These are phyloP conservation scores for Alternaria rosae DNA, from an alignment of 2,329 filamentous ascomycete genomes.

Conservation along the genomic window DNA sequence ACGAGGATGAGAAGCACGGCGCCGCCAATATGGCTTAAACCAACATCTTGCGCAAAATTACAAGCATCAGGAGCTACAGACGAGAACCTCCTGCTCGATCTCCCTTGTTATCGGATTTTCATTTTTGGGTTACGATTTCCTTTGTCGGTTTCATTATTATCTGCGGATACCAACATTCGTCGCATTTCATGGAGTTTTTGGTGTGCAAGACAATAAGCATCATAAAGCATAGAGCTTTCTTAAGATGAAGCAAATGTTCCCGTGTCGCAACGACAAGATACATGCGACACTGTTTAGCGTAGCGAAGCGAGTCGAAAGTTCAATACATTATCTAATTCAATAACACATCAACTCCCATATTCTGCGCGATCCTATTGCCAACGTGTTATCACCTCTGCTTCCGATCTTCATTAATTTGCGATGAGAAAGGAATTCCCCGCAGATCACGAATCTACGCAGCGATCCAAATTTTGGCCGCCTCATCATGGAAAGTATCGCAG, in stretches of 20 bases:
- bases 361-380: not conserved
- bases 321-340: slow-evolving; percentile 8
- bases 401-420: not conserved
- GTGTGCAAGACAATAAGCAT: not conserved
- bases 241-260: slow-evolving; percentile 3
- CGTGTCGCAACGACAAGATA: slow-evolving; percentile 1
- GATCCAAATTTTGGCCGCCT: not conserved
- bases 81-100: slow-evolving; percentile 15
- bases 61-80: slow-evolving; percentile 7
- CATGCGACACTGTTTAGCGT: slow-evolving; percentile 1
- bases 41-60: not conserved
- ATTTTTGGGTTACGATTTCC: slow-evolving; percentile 9
- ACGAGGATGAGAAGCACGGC: slow-evolving; percentile 50
- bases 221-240: slow-evolving; percentile 4
- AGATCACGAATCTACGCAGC: not conserved
- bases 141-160: slow-evolving; percentile 4
- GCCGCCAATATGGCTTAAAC: slow-evolving; percentile 34
- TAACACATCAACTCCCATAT: not conserved
- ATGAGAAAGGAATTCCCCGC: not conserved
- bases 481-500: not conserved
- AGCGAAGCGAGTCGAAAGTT: not conserved
- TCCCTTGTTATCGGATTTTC: not conserved
- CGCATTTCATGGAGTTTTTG: slow-evolving; percentile 13
- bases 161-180: slow-evolving; percentile 11
- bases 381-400: not conserved